phyloP scores from a whole-genome alignment of 192 early-diverging fungal species.

The Globomyces pollinis-pini region DNA sequence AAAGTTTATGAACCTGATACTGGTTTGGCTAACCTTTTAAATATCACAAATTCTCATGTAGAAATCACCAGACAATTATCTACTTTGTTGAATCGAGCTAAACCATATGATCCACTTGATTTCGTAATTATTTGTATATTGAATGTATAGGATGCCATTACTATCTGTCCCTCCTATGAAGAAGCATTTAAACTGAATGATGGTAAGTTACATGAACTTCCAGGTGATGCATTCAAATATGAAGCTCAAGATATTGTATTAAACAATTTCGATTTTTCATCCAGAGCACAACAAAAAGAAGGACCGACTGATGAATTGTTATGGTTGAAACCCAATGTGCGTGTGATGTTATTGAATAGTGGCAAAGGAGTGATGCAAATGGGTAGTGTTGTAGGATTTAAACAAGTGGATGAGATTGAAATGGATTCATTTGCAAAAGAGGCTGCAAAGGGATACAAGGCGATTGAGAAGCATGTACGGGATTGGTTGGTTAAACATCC shows the following conservation, averaged over 20 bases:
- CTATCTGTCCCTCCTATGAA: background rate
- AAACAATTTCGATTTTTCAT: conserved; percentile 13
- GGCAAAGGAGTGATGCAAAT: background rate
- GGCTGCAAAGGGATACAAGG: background rate
- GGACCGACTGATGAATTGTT: background rate
- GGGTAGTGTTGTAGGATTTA: background rate
- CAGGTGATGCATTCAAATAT: conserved; percentile 1
- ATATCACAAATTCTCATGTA: no score
- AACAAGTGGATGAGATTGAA: background rate
- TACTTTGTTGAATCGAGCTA: no score
- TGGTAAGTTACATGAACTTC: background rate
- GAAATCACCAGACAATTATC: background rate
- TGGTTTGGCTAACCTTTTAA: background rate
- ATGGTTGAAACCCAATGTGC: background rate
- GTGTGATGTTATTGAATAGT: background rate
- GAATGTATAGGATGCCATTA: no score
- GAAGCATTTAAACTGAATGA: conserved; percentile 2
- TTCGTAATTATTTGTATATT: no score
- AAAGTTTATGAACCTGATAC: conserved; percentile 1
- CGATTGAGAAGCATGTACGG: background rate
- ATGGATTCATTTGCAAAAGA: background rate
- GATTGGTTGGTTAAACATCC: conserved; percentile 7
- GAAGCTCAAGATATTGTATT: conserved; percentile 10
- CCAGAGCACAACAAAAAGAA: conserved; percentile 9
- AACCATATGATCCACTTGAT: background rate